These are phyloP conservation scores for Aspergillus sparsus DNA, from an alignment of 495 filamentous ascomycete species.

Conservation along the genomic window DNA sequence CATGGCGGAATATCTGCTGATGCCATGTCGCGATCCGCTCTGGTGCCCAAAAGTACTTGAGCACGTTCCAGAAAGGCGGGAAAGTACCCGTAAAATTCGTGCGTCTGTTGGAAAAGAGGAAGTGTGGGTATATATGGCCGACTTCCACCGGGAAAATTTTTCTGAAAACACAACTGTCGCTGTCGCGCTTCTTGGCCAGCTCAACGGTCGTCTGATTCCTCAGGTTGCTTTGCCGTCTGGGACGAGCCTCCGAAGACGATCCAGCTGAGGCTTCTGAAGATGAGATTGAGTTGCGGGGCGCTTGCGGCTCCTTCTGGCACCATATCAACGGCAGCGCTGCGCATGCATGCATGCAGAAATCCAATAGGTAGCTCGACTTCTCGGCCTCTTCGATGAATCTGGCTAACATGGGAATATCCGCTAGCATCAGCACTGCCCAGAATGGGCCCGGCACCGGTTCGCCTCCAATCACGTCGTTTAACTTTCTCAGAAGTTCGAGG, in stretches of 20 bases:
- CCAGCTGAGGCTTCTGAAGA: not conserved
- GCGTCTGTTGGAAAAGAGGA: not conserved
- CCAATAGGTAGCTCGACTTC: constrained; percentile 8
- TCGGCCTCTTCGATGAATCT: constrained; percentile 10
- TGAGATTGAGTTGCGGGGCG: not conserved
- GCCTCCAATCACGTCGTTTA: not conserved
- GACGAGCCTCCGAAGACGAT: not conserved
- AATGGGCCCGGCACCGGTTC: constrained; percentile 6
- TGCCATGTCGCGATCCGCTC: constrained; percentile 1
- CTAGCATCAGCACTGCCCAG: constrained; percentile 11
- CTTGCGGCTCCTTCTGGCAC: constrained; percentile 2
- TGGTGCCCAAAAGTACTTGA: constrained; percentile 12
- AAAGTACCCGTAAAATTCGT: not conserved
- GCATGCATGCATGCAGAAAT: constrained; percentile 18
- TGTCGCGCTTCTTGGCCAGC: not conserved
- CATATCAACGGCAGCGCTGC: constrained; percentile 9
- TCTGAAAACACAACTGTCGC: not conserved
- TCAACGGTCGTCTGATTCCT: not conserved
- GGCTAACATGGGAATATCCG: constrained; percentile 11
- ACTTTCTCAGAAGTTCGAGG: not conserved
- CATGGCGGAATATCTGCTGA: not conserved
- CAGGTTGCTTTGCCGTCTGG: not conserved
- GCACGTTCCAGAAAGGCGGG: constrained; percentile 9
- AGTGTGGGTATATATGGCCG: constrained; percentile 3
- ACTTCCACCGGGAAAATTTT: not conserved